Evolutionary conservation across 257 asterid species (phyloP), one percentile per base, ranked within the genome.

Genomic region (Solanum boliviense): DNA sequence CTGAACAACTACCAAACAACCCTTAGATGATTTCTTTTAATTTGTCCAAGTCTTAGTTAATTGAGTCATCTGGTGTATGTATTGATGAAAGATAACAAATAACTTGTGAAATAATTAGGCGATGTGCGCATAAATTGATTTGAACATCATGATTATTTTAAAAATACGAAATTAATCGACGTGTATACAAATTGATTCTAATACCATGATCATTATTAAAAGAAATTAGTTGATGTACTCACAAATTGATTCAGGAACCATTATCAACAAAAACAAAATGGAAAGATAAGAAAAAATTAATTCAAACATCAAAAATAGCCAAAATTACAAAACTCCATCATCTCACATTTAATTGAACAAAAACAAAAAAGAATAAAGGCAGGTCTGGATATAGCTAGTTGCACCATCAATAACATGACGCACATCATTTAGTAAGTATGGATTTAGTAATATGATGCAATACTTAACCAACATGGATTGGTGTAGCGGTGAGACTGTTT

Each of bases 261-360:
- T 65, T n/a, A 25, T 65, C 16, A 65, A 56, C 4, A 65, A 65
- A 65, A 65, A 65, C 6, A 10, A 62, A 65, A 65, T 65, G 32
- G 1, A 11, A 21, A 60, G 13, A 23, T 60, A 84, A 84, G 73
- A 23, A 60, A 41, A 18, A 86, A 75, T 82, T 76, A 67, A 90
- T 84, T n/a, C 84, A 44, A 85, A 52, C 62, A 32, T 86, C 27
- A 88, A 87, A 70, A 88, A 87, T 78, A 71, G 89, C 90, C 90
- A 90, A 88, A 39, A 88, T 84, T 70, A 84, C 93, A 90, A 89
- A 87, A 91, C 85, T 81, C 87, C 88, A 71, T 83, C 89, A 83
- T 82, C 83, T 85, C 74, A 46, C 87, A 72, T 85, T 90, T 88
- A 92, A 87, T 87, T 89, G 91, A 87, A 90, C 89, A 87, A 87